Evolutionary conservation across 768 basidiomycete genomes (phyloP).

Genomic region (Collybia sordida): DNA sequence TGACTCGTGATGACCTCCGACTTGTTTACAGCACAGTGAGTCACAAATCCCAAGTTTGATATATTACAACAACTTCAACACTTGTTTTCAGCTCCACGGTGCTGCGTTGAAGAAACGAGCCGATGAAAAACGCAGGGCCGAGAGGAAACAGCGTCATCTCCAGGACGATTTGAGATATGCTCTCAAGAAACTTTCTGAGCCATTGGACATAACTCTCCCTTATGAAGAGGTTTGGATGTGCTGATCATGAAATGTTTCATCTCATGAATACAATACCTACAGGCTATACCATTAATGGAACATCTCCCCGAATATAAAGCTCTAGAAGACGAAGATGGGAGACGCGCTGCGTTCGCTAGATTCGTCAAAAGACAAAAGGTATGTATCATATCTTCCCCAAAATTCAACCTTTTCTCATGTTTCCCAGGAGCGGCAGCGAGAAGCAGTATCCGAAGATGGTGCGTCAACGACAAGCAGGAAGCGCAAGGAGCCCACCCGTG

Average conservation of each 20-base stretch:
- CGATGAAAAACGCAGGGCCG: constrained; percentile 84
- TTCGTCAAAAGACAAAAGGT: constrained; percentile 92
- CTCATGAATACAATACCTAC: constrained; percentile 6
- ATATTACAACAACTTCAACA: neutral
- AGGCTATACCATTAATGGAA: constrained; percentile 78
- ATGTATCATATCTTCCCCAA: constrained; percentile 8
- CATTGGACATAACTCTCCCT: constrained; percentile 69
- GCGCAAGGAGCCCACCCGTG: constrained; percentile 71
- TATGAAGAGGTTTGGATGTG: constrained; percentile 75
- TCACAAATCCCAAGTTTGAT: constrained; percentile 5
- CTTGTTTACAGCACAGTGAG: constrained; percentile 66
- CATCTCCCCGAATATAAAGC: constrained; percentile 85
- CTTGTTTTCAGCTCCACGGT: constrained; percentile 59
- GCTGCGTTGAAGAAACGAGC: constrained; percentile 72
- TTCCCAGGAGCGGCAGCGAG: constrained; percentile 72
- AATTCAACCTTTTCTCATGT: neutral
- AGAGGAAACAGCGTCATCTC: constrained; percentile 80
- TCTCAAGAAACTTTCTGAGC: constrained; percentile 82
- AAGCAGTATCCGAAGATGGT: constrained; percentile 79
- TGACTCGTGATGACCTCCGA: constrained; percentile 53
- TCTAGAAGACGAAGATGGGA: constrained; percentile 83
- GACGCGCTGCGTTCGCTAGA: constrained; percentile 82
- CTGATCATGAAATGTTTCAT: neutral
- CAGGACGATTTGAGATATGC: constrained; percentile 98
- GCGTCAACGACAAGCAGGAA: constrained; percentile 79